Evolutionary conservation across 345 rosid genomes (phyloP).

Genomic region (Populus deltoides): DNA sequence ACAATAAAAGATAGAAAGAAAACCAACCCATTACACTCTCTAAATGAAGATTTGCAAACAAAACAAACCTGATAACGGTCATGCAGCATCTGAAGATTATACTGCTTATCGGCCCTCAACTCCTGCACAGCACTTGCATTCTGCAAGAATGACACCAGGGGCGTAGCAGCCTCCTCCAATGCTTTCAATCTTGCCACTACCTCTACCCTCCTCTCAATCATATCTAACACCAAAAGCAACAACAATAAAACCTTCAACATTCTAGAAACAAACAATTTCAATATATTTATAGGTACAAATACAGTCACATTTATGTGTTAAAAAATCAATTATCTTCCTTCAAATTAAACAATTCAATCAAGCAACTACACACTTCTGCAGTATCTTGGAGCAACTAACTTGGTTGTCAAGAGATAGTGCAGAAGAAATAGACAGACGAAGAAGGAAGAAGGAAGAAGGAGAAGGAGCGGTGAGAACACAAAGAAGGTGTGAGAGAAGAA

Average conservation of each 20-base stretch:
- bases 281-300: background rate
- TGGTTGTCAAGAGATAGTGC: too few species aligned
- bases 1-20: background rate
- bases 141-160: conserved; percentile 66
- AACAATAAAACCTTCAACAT: background rate
- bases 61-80: conserved; percentile 81
- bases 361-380: background rate
- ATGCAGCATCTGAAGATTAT: conserved; percentile 89
- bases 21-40: background rate
- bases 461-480: too few species aligned
- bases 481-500: too few species aligned
- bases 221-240: conserved; percentile 36
- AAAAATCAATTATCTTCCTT: background rate
- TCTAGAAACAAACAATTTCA: background rate
- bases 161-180: conserved; percentile 88
- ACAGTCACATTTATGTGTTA: background rate
- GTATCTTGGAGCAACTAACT: too few species aligned
- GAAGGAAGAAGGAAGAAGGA: too few species aligned
- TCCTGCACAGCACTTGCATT: conserved; percentile 80
- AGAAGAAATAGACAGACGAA: too few species aligned
- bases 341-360: background rate
- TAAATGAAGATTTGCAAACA: background rate
- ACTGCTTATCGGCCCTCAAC: conserved; percentile 70
- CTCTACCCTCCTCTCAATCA: conserved; percentile 86
- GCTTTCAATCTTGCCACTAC: conserved; percentile 83